These are phyloP conservation scores for Penicillium angulare DNA, from an alignment of 495 filamentous ascomycete genomes.

Conservation along the genomic window DNA sequence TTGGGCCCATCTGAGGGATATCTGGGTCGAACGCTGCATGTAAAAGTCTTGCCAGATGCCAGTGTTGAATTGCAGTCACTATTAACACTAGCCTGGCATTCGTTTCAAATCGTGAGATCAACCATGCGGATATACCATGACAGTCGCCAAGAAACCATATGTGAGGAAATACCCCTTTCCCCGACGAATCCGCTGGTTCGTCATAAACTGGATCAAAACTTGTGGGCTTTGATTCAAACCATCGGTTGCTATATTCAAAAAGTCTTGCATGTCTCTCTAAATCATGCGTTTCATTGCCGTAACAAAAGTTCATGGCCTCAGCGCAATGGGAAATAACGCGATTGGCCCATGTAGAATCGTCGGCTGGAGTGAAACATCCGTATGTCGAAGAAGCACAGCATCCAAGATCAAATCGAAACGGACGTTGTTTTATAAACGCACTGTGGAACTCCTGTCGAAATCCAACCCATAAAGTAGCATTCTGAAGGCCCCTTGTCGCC, in stretches of 20 bases:
- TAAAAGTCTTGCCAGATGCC: conserved; percentile 2
- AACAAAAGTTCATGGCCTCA: conserved; percentile 16
- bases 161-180: neutral
- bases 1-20: neutral
- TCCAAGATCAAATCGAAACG: conserved; percentile 17
- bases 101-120: no score
- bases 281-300: neutral
- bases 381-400: conserved; percentile 11
- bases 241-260: neutral
- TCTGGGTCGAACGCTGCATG: conserved; percentile 3
- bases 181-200: neutral
- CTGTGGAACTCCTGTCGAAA: conserved; percentile 35
- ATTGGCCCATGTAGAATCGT: conserved; percentile 31
- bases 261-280: neutral
- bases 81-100: neutral
- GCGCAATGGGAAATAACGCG: conserved; percentile 26
- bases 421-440: conserved; percentile 28
- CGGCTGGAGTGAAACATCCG: conserved; percentile 17
- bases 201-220: conserved; percentile 1
- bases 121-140: conserved; percentile 1
- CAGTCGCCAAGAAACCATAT: conserved; percentile 4
- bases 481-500: conserved; percentile 16
- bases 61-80: conserved; percentile 7
- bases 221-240: neutral
- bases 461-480: conserved; percentile 32